These are phyloP conservation scores for Trifolium repens DNA, from an alignment of 306 rosid genomes.

Conservation along the genomic window DNA sequence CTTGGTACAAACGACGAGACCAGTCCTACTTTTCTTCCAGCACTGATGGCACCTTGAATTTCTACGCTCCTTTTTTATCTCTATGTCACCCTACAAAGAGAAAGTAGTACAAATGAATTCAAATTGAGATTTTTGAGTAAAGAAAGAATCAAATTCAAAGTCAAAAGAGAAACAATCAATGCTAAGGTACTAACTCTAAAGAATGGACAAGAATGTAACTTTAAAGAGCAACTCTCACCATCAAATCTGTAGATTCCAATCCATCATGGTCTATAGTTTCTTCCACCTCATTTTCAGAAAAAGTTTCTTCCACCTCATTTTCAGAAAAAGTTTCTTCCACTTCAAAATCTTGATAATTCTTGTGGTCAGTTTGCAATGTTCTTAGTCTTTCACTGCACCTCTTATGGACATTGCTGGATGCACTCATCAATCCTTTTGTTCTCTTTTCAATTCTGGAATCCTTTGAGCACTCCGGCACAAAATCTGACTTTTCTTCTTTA, in stretches of 20 bases:
- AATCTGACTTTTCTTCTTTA: slow-evolving; percentile 4
- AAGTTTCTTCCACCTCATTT: slow-evolving; percentile 18
- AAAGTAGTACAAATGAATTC: slow-evolving; percentile 32
- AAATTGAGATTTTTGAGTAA: slow-evolving; percentile 17
- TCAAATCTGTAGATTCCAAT: slow-evolving; percentile 39
- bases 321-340: slow-evolving; percentile 30
- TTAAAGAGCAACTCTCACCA: slow-evolving; percentile 47
- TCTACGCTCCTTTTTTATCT: slow-evolving; percentile 38
- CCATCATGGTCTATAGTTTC: slow-evolving; percentile 30
- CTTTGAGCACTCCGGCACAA: slow-evolving; percentile 28
- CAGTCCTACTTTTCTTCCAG: slow-evolving; percentile 48
- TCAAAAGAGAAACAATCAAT: slow-evolving; percentile 23
- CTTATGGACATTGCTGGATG: slow-evolving; percentile 33
- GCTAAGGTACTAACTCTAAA: slow-evolving; percentile 29
- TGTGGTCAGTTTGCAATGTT: slow-evolving; percentile 21
- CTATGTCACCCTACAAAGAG: slow-evolving; percentile 49
- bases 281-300: not conserved
- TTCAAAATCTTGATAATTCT: slow-evolving; percentile 28
- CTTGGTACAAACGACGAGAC: slow-evolving; percentile 49
- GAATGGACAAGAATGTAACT: slow-evolving; percentile 22
- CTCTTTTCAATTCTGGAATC: slow-evolving; percentile 27
- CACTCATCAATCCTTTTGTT: slow-evolving; percentile 15
- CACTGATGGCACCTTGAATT: slow-evolving; percentile 68
- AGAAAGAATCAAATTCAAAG: slow-evolving; percentile 15
- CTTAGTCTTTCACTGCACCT: slow-evolving; percentile 49